Evolutionary conservation across 768 basidiomycete genomes (phyloP), one percentile per base, ranked within the genome.

Genomic region (Coprinopsis cinerea): DNA sequence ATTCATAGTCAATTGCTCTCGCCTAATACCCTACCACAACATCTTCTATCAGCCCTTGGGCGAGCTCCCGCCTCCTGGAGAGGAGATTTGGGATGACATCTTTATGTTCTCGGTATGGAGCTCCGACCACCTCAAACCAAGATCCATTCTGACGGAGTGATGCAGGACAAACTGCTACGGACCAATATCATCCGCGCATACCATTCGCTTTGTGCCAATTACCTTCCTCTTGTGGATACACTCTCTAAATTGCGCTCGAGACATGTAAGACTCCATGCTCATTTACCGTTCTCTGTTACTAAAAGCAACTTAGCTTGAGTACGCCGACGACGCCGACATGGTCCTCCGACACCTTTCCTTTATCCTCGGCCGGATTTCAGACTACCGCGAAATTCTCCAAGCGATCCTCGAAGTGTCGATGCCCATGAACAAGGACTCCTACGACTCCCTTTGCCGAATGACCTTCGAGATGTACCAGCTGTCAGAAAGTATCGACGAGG

Each of bases 401-500:
- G 71, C 64, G n/a, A 62, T 70, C 39, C 53, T 69, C 0, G 55
- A 60, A 27, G 49, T 59, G 2, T 64, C 65, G 0, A 53, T 59
- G n/a, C 65, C 68, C 9, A 49, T 57, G 4, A 59, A 65, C 2
- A 57, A 57, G 1, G 32, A 48, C 9, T 54, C 59, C 3, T 70
- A 67, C 57, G 65, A 72, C 48, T 47, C 62, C 4, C 62, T 73
- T 3, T 72, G 72, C 50, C 54, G 49, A 39, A 58, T 66, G 26
- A 57, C 63, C 18, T 60, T 65, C 44, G 56, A 64, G 17, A 54
- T 68, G 35, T 53, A 40, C n/a, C 61, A 67, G 35, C 60, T 69
- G 14, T 60, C 65, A 1, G 56, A 61, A n/a, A 63, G 62, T 14
- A 66, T 74, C 45, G 53, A 67, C 51, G 71, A 74, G 58, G 67